Evolutionary conservation across 2,329 filamentous ascomycete species (phyloP).

Genomic region (Aspergillus luchuensis): DNA sequence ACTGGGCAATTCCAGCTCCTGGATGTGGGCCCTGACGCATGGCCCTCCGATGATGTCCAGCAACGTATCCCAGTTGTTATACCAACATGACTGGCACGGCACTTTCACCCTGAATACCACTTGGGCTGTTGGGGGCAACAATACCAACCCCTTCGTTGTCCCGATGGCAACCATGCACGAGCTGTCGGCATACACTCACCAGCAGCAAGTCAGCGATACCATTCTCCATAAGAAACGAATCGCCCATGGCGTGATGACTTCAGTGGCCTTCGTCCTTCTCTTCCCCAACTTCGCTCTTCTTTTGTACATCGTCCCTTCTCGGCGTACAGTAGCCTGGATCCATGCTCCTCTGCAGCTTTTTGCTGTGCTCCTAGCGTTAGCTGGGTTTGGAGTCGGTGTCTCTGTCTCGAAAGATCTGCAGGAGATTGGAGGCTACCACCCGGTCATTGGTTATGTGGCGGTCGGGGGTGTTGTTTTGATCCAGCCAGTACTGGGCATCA

Average conservation of each 20-base stretch:
- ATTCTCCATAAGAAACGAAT: conserved; percentile 23
- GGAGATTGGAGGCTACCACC: conserved; percentile 46
- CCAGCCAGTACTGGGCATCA: conserved; percentile 52
- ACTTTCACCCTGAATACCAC: conserved; percentile 52
- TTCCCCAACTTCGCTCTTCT: conserved; percentile 34
- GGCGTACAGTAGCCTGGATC: conserved; percentile 48
- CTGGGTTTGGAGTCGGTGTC: conserved; percentile 53
- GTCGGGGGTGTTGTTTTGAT: conserved; percentile 56
- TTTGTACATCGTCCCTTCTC: conserved; percentile 38
- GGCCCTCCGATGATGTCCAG: conserved; percentile 54
- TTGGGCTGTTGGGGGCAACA: conserved; percentile 52
- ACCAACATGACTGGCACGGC: conserved; percentile 48
- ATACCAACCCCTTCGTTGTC: conserved; percentile 34
- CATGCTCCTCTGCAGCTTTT: conserved; percentile 52
- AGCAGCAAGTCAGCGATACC: conserved; percentile 20
- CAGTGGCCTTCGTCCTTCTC: conserved; percentile 46
- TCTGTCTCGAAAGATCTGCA: conserved; percentile 46
- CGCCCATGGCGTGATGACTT: conserved; percentile 22
- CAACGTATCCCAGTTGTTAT: conserved; percentile 46
- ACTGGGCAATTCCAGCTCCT: conserved; percentile 25
- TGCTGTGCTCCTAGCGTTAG: conserved; percentile 50
- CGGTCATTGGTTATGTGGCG: conserved; percentile 55
- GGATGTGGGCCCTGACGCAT: conserved; percentile 33
- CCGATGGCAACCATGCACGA: conserved; percentile 9
- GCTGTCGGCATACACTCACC: conserved; percentile 10